Percentiles rank a stretch among this genome's conserved stretches.
Evolutionary conservation across 2,329 filamentous ascomycete species (phyloP).

Genomic region (Xylariaceae sp.): DNA sequence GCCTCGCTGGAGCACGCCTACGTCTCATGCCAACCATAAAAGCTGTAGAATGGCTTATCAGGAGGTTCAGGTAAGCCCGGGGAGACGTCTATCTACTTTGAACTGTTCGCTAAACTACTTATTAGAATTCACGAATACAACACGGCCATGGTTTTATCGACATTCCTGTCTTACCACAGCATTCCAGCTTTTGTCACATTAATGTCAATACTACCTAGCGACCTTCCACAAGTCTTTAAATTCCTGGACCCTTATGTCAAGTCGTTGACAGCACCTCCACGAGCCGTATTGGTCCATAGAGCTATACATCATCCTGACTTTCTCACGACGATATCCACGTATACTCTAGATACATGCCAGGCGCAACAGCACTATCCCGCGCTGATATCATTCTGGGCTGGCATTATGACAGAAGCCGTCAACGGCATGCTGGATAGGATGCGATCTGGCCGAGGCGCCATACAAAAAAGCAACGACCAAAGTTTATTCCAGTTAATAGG

Average conservation of each 20-base stretch:
- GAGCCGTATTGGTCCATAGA: conserved; percentile 82
- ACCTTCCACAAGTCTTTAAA: conserved; percentile 76
- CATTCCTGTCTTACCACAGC: conserved; percentile 92
- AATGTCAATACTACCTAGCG: conserved; percentile 83
- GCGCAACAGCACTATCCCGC: conserved; percentile 76
- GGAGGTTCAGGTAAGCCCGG: conserved; percentile 77
- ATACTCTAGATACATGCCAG: conserved; percentile 77
- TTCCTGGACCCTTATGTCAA: conserved; percentile 88
- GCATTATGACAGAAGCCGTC: conserved; percentile 83
- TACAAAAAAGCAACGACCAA: conserved; percentile 83
- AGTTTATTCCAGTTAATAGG: conserved; percentile 71
- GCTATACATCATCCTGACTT: conserved; percentile 80
- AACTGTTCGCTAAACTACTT: conserved; percentile 21
- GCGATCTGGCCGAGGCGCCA: conserved; percentile 75
- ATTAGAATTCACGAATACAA: conserved; percentile 91
- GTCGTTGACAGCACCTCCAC: conserved; percentile 76
- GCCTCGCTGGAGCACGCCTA: conserved; percentile 76
- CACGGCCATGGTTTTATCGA: conserved; percentile 76
- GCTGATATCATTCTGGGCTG: conserved; percentile 89
- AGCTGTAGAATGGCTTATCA: conserved; percentile 91
- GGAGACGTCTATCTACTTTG: not conserved
- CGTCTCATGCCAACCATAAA: conserved; percentile 88
- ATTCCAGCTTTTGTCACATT: conserved; percentile 85
- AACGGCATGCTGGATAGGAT: conserved; percentile 81
- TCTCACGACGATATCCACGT: conserved; percentile 76